phyloP scores from a whole-genome alignment of 805 yeast genomes.

The Pichia paraexigua region DNA sequence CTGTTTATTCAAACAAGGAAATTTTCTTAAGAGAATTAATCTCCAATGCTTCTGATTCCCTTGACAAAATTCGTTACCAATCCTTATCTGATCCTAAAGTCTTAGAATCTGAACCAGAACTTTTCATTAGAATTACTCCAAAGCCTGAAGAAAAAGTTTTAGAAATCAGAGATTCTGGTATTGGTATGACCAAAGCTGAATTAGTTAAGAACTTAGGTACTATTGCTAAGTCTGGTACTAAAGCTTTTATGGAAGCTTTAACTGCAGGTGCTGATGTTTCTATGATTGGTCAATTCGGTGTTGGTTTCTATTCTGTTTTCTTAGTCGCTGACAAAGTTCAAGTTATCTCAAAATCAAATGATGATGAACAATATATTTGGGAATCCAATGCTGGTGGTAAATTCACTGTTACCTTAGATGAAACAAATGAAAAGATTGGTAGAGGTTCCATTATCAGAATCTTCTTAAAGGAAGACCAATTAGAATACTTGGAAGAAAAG shows the following conservation, averaged over 20 bases:
- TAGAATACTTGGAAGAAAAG: slow-evolving; percentile 98
- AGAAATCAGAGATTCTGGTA: slow-evolving; percentile 99
- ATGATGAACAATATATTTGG: slow-evolving; percentile 99
- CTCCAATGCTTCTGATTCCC: slow-evolving; percentile 98
- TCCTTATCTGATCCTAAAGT: slow-evolving; percentile 86
- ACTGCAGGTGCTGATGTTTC: slow-evolving; percentile 99
- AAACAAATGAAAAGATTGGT: slow-evolving; percentile 71
- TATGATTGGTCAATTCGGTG: slow-evolving; percentile 99
- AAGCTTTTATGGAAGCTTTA: slow-evolving; percentile 98
- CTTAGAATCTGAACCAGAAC: slow-evolving; percentile 91
- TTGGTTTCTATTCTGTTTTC: slow-evolving; percentile 99
- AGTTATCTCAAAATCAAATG: slow-evolving; percentile 97
- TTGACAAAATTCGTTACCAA: slow-evolving; percentile 97
- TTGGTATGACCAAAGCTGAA: slow-evolving; percentile 99
- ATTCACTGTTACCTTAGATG: slow-evolving; percentile 92
- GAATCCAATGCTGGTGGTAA: slow-evolving; percentile 99
- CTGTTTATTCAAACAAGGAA: slow-evolving; percentile 98
- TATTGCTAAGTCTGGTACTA: slow-evolving; percentile 99
- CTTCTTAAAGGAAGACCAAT: slow-evolving; percentile 97
- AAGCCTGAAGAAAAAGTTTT: slow-evolving; percentile 87
- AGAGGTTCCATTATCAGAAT: slow-evolving; percentile 96
- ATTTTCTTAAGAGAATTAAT: slow-evolving; percentile 98
- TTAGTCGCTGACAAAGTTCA: slow-evolving; percentile 98
- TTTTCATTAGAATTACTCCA: slow-evolving; percentile 96
- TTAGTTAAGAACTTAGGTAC: slow-evolving; percentile 99